A percentile compares a stretch with the other conserved stretches of the same genome.
Evolutionary conservation across 495 filamentous ascomycete genomes (phyloP).

Genomic region (Daldinia grandis): DNA sequence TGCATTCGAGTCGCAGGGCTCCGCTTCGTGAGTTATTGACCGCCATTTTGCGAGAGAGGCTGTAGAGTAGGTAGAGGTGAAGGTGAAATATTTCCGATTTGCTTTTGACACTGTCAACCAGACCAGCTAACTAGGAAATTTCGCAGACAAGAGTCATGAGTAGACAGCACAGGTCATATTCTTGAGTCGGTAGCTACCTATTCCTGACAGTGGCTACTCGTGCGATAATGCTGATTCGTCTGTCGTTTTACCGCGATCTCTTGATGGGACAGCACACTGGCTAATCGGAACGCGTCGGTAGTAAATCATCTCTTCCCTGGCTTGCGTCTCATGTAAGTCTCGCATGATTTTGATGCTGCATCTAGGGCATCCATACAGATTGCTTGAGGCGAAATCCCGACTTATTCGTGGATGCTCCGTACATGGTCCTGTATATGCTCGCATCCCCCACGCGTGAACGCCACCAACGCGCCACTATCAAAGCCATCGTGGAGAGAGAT

Average conservation of each 20-base stretch:
- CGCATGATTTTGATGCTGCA: neutral
- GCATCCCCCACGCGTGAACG: slow-evolving; percentile 22
- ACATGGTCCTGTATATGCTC: slow-evolving; percentile 1
- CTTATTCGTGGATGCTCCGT: slow-evolving; percentile 2
- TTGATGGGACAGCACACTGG: neutral
- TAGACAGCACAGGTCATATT: slow-evolving; percentile 8
- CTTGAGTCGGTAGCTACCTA: slow-evolving; percentile 8
- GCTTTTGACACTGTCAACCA: slow-evolving; percentile 3
- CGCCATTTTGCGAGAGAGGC: slow-evolving; percentile 19
- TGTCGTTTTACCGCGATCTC: neutral
- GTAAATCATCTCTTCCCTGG: slow-evolving; percentile 1
- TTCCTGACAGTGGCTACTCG: neutral
- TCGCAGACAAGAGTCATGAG: neutral
- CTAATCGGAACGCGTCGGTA: slow-evolving; percentile 1
- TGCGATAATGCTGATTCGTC: slow-evolving; percentile 3
- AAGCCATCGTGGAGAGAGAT: slow-evolving; percentile 1
- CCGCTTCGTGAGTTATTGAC: slow-evolving; percentile 23
- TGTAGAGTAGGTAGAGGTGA: neutral
- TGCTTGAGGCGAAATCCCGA: slow-evolving; percentile 5
- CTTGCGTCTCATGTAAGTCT: slow-evolving; percentile 2
- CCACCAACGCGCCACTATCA: slow-evolving; percentile 24
- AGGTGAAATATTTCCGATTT: slow-evolving; percentile 7
- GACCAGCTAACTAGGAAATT: slow-evolving; percentile 2
- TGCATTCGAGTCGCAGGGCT: slow-evolving; percentile 23
- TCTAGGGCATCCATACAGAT: slow-evolving; percentile 4